phyloP scores from a whole-genome alignment of 768 basidiomycete genomes.

The Cytidiella melzeri region DNA sequence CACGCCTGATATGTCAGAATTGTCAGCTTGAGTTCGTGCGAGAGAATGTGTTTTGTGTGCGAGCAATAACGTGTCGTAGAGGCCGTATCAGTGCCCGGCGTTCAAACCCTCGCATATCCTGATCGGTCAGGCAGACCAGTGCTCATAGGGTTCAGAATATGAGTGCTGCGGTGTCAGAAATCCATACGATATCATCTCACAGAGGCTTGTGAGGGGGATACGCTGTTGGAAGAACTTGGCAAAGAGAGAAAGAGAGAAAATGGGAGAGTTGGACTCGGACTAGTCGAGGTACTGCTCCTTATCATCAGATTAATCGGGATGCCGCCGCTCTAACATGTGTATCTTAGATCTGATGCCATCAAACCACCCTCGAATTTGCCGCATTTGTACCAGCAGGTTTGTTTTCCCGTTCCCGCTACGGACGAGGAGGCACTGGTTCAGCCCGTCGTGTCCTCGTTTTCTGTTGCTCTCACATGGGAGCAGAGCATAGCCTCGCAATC shows the following conservation, averaged over 20 bases:
- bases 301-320: neutral
- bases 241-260: too few relatives aligned
- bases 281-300: too few relatives aligned
- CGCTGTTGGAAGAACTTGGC: too few relatives aligned
- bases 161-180: too few relatives aligned
- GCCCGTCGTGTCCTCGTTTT: neutral
- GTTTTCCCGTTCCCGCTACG: neutral
- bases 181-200: too few relatives aligned
- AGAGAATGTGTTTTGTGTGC: conserved; percentile 4
- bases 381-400: neutral
- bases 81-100: conserved; percentile 12
- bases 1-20: conserved; percentile 11
- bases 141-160: too few relatives aligned
- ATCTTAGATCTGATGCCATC: conserved; percentile 4
- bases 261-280: too few relatives aligned
- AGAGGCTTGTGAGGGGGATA: too few relatives aligned
- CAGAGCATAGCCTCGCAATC: neutral
- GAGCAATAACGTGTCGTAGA: conserved; percentile 7
- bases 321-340: neutral
- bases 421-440: too few relatives aligned
- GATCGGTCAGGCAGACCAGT: neutral
- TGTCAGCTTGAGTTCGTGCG: conserved; percentile 1
- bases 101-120: neutral
- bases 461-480: too few relatives aligned
- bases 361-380: neutral